These are phyloP conservation scores for Murraya paniculata DNA, from an alignment of 345 rosid genomes.

Conservation along the genomic window DNA sequence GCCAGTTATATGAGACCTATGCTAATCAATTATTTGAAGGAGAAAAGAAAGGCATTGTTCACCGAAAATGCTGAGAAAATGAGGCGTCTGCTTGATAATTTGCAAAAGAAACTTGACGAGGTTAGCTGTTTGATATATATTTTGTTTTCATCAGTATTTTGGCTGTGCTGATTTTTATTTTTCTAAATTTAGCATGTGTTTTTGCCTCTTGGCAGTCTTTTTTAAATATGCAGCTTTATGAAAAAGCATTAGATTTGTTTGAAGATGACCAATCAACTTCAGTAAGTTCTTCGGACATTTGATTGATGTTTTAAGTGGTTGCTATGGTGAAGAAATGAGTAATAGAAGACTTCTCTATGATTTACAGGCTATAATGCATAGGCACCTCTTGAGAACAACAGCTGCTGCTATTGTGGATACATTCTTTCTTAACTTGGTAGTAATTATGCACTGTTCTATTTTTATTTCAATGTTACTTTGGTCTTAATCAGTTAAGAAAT, in stretches of 20 bases:
- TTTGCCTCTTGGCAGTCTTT: slow-evolving; percentile 56
- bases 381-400: slow-evolving; percentile 82
- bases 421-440: slow-evolving; percentile 73
- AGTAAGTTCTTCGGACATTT: slow-evolving; percentile 49
- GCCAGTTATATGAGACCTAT: slow-evolving; percentile 74
- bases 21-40: slow-evolving; percentile 70
- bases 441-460: slow-evolving; percentile 10
- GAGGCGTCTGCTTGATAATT: slow-evolving; percentile 67
- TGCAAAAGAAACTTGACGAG: slow-evolving; percentile 95
- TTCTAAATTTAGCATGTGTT: slow-evolving; percentile 13
- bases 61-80: slow-evolving; percentile 86
- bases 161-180: not conserved
- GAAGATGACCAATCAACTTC: slow-evolving; percentile 86
- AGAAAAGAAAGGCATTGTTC: slow-evolving; percentile 77
- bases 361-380: slow-evolving; percentile 77
- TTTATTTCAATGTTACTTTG: slow-evolving; percentile 6
- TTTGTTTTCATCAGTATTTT: slow-evolving; percentile 9
- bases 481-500: slow-evolving; percentile 15
- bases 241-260: slow-evolving; percentile 82
- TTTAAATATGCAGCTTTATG: slow-evolving; percentile 88
- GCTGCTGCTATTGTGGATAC: slow-evolving; percentile 68
- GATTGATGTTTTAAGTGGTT: not conserved
- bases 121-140: slow-evolving; percentile 36
- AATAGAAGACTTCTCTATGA: slow-evolving; percentile 19
- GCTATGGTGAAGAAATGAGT: slow-evolving; percentile 23